A percentile compares a stretch with the other conserved stretches of the same genome.
Evolutionary conservation across 208 protist genomes (phyloP).

Genomic region (Naegleria lovaniensis): DNA sequence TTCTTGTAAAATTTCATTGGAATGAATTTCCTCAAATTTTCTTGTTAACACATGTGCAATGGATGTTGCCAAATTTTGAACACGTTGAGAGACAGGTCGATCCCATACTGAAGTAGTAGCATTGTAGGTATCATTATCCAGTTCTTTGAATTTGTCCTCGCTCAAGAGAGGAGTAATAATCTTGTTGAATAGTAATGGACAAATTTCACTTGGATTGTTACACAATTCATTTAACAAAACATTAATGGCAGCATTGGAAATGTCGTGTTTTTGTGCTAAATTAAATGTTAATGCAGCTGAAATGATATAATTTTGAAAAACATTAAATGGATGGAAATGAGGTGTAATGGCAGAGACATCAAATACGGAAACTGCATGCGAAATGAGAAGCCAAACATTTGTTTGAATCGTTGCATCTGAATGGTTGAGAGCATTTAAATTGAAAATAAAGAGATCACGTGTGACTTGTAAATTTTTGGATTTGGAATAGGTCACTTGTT

Average conservation of each 20-base stretch:
- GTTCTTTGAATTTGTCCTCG: not conserved
- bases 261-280: not conserved
- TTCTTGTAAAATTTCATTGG: not conserved
- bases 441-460: not conserved
- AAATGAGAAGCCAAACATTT: not conserved
- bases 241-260: not conserved
- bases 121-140: not conserved
- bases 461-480: not conserved
- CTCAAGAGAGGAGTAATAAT: not conserved
- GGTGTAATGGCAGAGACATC: not conserved
- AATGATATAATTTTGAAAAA: not conserved
- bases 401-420: not conserved
- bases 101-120: not conserved
- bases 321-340: not conserved
- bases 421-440: not conserved
- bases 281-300: not conserved
- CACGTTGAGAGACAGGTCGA: not conserved
- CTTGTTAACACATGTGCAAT: not conserved
- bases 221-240: not conserved
- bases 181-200: not conserved
- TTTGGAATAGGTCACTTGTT: not conserved
- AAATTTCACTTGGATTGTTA: not conserved
- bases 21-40: not conserved
- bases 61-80: not conserved
- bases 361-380: not conserved